Evolutionary conservation across 2,329 filamentous ascomycete species (phyloP).

Genomic region (Bisporella sp.): DNA sequence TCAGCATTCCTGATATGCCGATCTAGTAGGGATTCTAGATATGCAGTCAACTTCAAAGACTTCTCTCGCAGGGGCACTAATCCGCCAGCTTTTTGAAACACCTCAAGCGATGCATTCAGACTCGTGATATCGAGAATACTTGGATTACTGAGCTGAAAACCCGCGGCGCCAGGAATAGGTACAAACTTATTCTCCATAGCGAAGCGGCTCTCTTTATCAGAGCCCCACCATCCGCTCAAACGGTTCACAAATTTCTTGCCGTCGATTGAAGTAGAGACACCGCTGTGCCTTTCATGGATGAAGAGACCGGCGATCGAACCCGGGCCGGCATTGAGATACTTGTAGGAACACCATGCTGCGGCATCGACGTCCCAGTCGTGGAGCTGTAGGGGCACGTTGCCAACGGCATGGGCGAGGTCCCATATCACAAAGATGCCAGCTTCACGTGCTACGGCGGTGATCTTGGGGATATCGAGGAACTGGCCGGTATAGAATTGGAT

Average conservation of each 20-base stretch:
- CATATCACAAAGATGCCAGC: conserved; percentile 65
- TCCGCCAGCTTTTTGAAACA: conserved; percentile 59
- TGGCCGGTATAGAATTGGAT: conserved; percentile 80
- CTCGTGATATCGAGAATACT: conserved; percentile 68
- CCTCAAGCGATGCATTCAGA: conserved; percentile 58
- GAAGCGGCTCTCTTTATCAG: conserved; percentile 62
- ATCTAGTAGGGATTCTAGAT: conserved; percentile 55
- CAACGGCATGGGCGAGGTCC: conserved; percentile 74
- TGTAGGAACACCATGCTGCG: conserved; percentile 77
- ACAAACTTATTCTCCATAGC: conserved; percentile 70
- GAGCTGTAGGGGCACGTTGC: conserved; percentile 65
- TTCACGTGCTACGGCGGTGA: conserved; percentile 62
- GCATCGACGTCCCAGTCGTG: conserved; percentile 76
- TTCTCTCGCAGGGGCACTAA: conserved; percentile 58
- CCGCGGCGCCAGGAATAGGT: conserved; percentile 65
- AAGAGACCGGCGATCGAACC: conserved; percentile 69
- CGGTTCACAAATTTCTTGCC: conserved; percentile 40
- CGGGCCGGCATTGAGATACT: conserved; percentile 73
- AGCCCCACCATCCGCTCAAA: conserved; percentile 77
- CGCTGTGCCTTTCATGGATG: conserved; percentile 50
- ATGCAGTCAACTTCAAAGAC: conserved; percentile 59
- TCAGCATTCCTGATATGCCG: conserved; percentile 26
- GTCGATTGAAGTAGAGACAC: conserved; percentile 9
- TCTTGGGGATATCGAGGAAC: conserved; percentile 65
- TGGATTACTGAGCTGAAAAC: conserved; percentile 72